Evolutionary conservation across 1,284 basidiomycete species (phyloP), one percentile per base, ranked within the genome.

Genomic region (Irpex sp.): DNA sequence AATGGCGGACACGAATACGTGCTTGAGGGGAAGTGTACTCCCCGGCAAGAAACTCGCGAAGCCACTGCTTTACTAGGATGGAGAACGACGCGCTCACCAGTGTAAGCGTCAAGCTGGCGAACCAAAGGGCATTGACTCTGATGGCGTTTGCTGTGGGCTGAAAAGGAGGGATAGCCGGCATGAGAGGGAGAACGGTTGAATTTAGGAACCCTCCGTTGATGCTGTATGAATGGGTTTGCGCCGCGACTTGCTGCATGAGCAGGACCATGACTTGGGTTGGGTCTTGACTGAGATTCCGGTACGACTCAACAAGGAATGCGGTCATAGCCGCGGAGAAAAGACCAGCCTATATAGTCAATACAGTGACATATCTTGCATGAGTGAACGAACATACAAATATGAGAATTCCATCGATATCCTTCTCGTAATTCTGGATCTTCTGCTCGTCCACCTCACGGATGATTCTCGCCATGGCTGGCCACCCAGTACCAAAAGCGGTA

Each of bases 1-100:
- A 64, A 3, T 61, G 60, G 3, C 57, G 57, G 8, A 58, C 47
- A 6, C 63, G 63, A 1, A 57, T 28, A 1, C 39, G 39, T 1
- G 58, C 48, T 6, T 57, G 56, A 42, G 63, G 48, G 0, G 63
- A 53, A 21, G n/a, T 55, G 14, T 47, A 56, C 8, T 61, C 23
- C 5, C 47, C 56, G 5, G 48, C 49, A 35, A 64, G 36, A 53
- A 60, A 64, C 10, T 62, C 60, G 3, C 61, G 59, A 4, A 67
- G 59, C 66, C 66, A 67, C 42, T 67, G 66, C 35, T 63, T 66
- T 33, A 63, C 59, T 3, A 59, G 57, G 37, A 66, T 64, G 35
- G 60, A 59, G 19, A 67, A 54, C 19, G 61, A 59, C 14, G 66
- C 66, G 3, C 64, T 59, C 5, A 59, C 56, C 1, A 67, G 59